A percentile compares a stretch with the other conserved stretches of the same genome.
Evolutionary conservation across 306 rosid species (phyloP).

Genomic region (Prunus armeniaca): DNA sequence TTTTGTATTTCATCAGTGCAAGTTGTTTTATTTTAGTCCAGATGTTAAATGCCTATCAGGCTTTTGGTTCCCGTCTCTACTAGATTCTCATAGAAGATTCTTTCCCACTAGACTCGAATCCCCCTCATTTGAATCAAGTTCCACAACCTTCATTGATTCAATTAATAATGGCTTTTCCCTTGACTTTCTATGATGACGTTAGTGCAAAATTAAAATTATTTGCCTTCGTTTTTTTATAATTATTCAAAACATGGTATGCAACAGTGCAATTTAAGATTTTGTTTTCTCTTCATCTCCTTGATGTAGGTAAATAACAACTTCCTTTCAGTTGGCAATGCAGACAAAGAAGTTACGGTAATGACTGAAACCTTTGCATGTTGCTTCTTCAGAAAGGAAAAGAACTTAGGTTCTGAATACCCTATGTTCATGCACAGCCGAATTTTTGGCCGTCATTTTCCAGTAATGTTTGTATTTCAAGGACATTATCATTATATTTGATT

Average conservation of each 20-base stretch:
- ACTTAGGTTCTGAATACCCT: neutral
- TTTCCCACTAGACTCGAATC: neutral
- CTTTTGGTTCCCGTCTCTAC: neutral
- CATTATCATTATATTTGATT: conserved; percentile 6
- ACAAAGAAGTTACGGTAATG: conserved; percentile 82
- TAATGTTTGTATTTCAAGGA: neutral
- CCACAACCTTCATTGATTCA: neutral
- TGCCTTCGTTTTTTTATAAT: neutral
- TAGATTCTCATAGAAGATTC: neutral
- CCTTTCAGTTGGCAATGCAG: conserved; percentile 89
- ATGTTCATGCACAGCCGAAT: neutral
- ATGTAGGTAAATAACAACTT: conserved; percentile 98
- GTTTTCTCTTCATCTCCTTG: conserved; percentile 20
- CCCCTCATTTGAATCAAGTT: neutral
- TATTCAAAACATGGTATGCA: conserved; percentile 18
- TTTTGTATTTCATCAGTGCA: neutral
- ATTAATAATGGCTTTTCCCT: neutral
- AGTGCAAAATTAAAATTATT: neutral
- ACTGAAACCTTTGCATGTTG: conserved; percentile 2
- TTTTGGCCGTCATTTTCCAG: neutral
- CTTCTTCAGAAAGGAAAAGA: neutral
- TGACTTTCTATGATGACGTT: neutral
- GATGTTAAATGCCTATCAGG: neutral
- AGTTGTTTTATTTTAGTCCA: neutral
- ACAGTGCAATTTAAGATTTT: conserved; percentile 10